phyloP scores from a whole-genome alignment of 352 stramenopile species.

The Pythium chondricola region DNA sequence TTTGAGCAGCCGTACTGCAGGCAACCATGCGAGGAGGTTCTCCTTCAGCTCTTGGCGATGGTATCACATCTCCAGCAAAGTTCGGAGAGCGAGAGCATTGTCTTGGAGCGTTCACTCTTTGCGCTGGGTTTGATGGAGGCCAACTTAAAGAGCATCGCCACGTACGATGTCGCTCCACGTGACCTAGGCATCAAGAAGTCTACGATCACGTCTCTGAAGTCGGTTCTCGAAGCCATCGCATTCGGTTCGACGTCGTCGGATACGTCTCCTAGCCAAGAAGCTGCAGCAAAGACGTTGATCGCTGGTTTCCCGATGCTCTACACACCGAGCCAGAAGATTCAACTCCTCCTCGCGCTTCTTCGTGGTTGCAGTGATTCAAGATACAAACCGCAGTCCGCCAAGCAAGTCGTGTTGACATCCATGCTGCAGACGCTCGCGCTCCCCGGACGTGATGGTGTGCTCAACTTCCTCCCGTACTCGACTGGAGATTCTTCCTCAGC shows the following conservation, averaged over 20 bases:
- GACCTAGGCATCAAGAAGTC: constrained; percentile 34
- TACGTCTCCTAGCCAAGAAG: constrained; percentile 1
- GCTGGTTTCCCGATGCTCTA: constrained; percentile 62
- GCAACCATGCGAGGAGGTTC: constrained; percentile 51
- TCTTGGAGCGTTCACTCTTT: not conserved
- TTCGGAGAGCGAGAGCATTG: not conserved
- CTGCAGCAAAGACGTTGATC: constrained; percentile 61
- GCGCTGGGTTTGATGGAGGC: constrained; percentile 47
- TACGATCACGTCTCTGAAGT: constrained; percentile 30
- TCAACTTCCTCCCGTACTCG: constrained; percentile 48
- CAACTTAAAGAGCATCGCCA: constrained; percentile 60
- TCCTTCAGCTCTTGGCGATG: constrained; percentile 44
- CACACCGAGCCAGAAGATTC: constrained; percentile 50
- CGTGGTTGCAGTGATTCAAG: constrained; percentile 25
- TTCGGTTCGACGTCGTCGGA: not conserved
- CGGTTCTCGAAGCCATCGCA: constrained; percentile 45
- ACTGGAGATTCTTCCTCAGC: constrained; percentile 3
- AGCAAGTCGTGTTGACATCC: constrained; percentile 47
- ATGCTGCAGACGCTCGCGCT: constrained; percentile 46
- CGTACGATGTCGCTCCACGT: constrained; percentile 35
- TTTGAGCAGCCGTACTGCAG: constrained; percentile 80
- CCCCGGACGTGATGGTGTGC: constrained; percentile 54
- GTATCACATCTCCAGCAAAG: constrained; percentile 34
- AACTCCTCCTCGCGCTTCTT: constrained; percentile 62
- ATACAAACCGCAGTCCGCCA: constrained; percentile 31